Conservation (phyloP, 441 rosid genomes). For the Arabidopsis lyrata region DNA sequence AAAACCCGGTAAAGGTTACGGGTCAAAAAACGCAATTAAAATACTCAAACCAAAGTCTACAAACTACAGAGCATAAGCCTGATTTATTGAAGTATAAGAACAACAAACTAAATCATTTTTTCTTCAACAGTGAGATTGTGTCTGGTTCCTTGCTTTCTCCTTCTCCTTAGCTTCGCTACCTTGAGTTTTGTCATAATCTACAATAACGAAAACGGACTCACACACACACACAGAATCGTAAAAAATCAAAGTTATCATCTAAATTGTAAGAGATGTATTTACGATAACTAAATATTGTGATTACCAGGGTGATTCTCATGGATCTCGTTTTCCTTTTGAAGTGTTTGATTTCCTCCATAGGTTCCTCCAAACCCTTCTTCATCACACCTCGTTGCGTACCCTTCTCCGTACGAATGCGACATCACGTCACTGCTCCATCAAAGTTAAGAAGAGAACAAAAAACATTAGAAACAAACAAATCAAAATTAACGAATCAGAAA, state of each 20-base stretch:
- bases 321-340: slow-evolving; percentile 41
- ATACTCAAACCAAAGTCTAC: background rate
- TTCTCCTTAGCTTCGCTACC: slow-evolving; percentile 81
- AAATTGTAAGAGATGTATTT: background rate
- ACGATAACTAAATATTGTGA: background rate
- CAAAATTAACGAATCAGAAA: background rate
- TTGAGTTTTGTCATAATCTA: slow-evolving; percentile 74
- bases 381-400: slow-evolving; percentile 75
- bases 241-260: background rate
- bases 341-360: slow-evolving; percentile 58
- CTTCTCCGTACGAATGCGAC: slow-evolving; percentile 84
- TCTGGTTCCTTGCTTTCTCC: slow-evolving; percentile 66
- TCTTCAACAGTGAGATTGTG: slow-evolving; percentile 29
- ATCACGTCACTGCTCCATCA: slow-evolving; percentile 58
- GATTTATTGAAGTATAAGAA: background rate
- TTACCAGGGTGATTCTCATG: slow-evolving; percentile 73
- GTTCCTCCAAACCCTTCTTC: slow-evolving; percentile 92
- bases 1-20: background rate
- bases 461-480: background rate
- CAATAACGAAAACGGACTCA: background rate
- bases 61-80: background rate
- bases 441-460: background rate
- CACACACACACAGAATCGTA: background rate
- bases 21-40: background rate
- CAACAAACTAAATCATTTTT: background rate